A percentile compares a stretch with the other conserved stretches of the same genome.
phyloP scores from a whole-genome alignment of 352 stramenopile species.

The Globisporangium carolinianum region DNA sequence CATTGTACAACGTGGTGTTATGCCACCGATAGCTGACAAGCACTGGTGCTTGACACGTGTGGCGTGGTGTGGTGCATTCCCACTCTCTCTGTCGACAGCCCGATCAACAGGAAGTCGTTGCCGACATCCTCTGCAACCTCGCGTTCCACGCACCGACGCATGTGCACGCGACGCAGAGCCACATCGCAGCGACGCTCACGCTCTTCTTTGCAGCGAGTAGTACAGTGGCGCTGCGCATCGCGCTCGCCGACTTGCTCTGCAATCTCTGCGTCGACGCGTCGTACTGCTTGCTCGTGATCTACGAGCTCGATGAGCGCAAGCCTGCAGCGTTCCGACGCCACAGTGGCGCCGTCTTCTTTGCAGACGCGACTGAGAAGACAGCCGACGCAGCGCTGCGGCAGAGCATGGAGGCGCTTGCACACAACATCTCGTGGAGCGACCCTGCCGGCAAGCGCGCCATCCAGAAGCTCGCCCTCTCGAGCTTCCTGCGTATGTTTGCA shows the following conservation, averaged over 20 bases:
- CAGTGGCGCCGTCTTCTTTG: constrained; percentile 57
- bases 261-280: constrained; percentile 51
- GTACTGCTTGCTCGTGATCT: constrained; percentile 51
- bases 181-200: constrained; percentile 22
- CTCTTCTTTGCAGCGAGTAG: constrained; percentile 22
- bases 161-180: constrained; percentile 18
- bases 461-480: constrained; percentile 64
- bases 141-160: constrained; percentile 12
- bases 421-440: constrained; percentile 76
- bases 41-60: background rate
- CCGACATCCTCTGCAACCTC: constrained; percentile 39
- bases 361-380: constrained; percentile 33
- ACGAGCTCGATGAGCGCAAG: constrained; percentile 55
- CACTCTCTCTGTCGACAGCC: background rate
- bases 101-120: constrained; percentile 22
- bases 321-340: constrained; percentile 27
- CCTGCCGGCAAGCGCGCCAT: constrained; percentile 50
- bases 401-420: constrained; percentile 57
- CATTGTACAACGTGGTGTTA: too few relatives aligned
- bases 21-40: background rate
- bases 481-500: constrained; percentile 48
- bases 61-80: too few relatives aligned
- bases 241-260: constrained; percentile 44
- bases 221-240: constrained; percentile 23
- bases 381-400: constrained; percentile 32